Base-by-base conservation (phyloP, 345 rosid species). In the Eucalyptus sp. region DNA sequence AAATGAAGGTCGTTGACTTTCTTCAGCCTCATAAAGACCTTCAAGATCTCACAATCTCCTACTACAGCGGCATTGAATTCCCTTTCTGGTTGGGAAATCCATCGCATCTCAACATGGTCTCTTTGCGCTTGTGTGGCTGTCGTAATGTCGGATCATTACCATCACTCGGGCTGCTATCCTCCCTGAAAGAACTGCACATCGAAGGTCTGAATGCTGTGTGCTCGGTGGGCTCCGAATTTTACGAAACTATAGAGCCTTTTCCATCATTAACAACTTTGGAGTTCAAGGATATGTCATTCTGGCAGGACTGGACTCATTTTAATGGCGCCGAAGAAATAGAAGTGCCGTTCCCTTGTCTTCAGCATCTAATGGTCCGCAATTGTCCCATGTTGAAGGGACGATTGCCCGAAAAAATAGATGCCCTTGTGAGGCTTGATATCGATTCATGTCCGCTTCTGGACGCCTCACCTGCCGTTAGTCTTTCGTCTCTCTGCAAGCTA, bases 141-240 rank as follows among this genome's bases (percentile, higher is more conserved):
- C 43, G 29, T 48, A 90, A 88, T 15, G 85, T 89, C 31, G 29
- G 71, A 22, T 64, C 37, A 29, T 86, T 91, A 56, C 93, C 93
- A 11, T 80, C 91, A 29, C 88, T 91, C 25, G 93, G 93, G 41
- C 89, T 85, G 46, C 87, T 91, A 44, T 86, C 87, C n/a, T 87
- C 86, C 16, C 90, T 91, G 7, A 80, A 84, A 86, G 50, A 89
- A 25, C 89, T 91, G 13, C 25, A 29, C 37, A 87, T 91, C 41
- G 44, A 16, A 52, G 37, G 87, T 41, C 52, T 91, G 86, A 13
- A 71, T 25, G 88, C 87, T 31, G 64, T 91, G 11, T 0, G 15
- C 49, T 1, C 5, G 49, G 29, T 81, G 29, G 49, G 86, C 46
- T 24, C 12, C 14, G 50, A 81, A 49, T 81, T 81, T 81, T 43